Conservation (phyloP, 208 protist species). For the Crithidia sp. region DNA sequence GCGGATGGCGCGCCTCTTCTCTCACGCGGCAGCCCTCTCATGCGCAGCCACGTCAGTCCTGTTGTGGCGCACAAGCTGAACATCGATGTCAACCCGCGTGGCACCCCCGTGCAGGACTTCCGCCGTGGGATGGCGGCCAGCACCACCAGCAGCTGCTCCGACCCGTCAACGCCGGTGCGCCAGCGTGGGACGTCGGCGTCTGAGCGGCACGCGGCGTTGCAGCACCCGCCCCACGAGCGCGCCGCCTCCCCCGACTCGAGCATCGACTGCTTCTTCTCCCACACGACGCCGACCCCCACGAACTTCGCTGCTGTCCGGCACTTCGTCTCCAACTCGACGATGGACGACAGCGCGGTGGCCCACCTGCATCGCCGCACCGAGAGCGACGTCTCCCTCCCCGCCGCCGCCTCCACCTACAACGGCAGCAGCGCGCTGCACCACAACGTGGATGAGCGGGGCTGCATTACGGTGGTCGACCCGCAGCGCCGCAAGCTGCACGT, state of each 20-base stretch:
- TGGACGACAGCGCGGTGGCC: conserved; percentile 6
- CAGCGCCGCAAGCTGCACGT: conserved; percentile 71
- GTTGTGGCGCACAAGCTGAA: conserved; percentile 33
- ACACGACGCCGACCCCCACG: conserved; percentile 1
- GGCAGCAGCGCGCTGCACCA: conserved; percentile 26
- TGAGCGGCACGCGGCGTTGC: neutral
- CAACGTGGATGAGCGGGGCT: conserved; percentile 32
- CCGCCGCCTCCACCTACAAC: conserved; percentile 30
- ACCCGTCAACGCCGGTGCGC: conserved; percentile 10
- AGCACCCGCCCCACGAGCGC: conserved; percentile 10
- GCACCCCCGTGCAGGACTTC: conserved; percentile 20
- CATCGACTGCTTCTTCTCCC: conserved; percentile 23
- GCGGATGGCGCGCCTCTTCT: neutral
- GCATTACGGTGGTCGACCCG: conserved; percentile 76
- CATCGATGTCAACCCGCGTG: conserved; percentile 16
- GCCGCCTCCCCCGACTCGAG: conserved; percentile 25
- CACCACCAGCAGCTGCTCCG: conserved; percentile 23
- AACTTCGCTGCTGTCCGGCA: neutral
- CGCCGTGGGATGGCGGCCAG: conserved; percentile 10
- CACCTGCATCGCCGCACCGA: conserved; percentile 16
- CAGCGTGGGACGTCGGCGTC: conserved; percentile 8
- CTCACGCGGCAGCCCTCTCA: conserved; percentile 19
- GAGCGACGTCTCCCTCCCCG: conserved; percentile 27
- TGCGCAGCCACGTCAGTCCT: conserved; percentile 27
- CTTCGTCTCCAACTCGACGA: conserved; percentile 2